These are phyloP conservation scores for Powellomyces hirtus DNA, from an alignment of 192 early-diverging fungal genomes.

Conservation along the genomic window DNA sequence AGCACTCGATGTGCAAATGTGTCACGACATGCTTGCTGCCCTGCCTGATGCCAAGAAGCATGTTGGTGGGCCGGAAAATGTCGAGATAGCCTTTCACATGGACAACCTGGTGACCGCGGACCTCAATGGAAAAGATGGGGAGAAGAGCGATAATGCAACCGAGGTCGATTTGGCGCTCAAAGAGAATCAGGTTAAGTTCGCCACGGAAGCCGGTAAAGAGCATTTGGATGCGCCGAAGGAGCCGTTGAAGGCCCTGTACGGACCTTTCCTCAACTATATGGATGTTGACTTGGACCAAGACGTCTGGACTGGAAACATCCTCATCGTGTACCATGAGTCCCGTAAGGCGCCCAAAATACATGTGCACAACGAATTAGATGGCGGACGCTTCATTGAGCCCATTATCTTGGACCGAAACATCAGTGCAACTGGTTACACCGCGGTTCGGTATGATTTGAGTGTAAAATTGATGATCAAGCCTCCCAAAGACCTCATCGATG, in stretches of 20 bases:
- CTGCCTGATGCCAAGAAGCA: background rate
- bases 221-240: background rate
- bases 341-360: background rate
- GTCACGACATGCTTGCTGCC: slow-evolving; percentile 12
- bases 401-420: slow-evolving; percentile 1
- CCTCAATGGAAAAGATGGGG: background rate
- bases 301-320: slow-evolving; percentile 1
- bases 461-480: no score
- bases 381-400: background rate
- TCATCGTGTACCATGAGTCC: slow-evolving; percentile 1
- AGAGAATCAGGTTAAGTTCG: background rate
- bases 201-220: background rate
- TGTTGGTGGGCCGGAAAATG: slow-evolving; percentile 1
- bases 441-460: no score
- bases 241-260: slow-evolving; percentile 4
- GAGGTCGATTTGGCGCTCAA: background rate
- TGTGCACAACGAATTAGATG: background rate
- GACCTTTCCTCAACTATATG: slow-evolving; percentile 2
- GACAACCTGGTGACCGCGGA: background rate
- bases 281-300: slow-evolving; percentile 3
- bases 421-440: no score
- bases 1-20: background rate
- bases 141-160: background rate
- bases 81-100: background rate
- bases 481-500: no score